phyloP scores from a whole-genome alignment of 2,329 filamentous ascomycete genomes.

The Monilinia vaccinii-corymbosi region DNA sequence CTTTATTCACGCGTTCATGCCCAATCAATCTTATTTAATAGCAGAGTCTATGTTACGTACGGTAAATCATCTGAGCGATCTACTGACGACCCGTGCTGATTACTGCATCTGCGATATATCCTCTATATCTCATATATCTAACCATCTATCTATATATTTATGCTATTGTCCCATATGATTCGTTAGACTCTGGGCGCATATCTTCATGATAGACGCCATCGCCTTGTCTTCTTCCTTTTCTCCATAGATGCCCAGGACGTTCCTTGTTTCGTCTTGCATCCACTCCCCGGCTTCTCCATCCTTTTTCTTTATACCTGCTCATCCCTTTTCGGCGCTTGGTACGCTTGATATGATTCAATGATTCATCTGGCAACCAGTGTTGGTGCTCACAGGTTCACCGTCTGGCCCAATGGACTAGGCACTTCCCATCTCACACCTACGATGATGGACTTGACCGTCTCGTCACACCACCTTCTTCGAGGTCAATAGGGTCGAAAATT shows the following conservation, averaged over 20 bases:
- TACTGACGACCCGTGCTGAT: too few relatives aligned
- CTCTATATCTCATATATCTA: too few relatives aligned
- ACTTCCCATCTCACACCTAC: neutral
- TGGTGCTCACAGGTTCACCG: neutral
- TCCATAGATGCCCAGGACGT: neutral
- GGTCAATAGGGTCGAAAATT: neutral
- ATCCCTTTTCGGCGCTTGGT: constrained; percentile 4
- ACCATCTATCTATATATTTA: too few relatives aligned
- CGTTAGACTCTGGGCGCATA: too few relatives aligned
- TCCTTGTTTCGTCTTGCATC: neutral
- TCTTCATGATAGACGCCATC: neutral
- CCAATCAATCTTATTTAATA: constrained; percentile 6
- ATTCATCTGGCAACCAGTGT: neutral
- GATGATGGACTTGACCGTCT: neutral
- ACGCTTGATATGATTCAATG: neutral
- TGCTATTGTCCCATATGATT: too few relatives aligned
- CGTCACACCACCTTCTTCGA: constrained; percentile 7
- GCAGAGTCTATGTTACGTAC: too few relatives aligned
- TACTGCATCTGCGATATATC: too few relatives aligned
- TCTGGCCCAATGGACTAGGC: neutral
- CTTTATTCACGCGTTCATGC: constrained; percentile 7
- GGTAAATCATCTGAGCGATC: too few relatives aligned
- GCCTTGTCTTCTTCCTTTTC: neutral
- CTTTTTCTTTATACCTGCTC: neutral
- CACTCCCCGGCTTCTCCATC: neutral